Conservation (phyloP, 306 rosid genomes). For the Cicer cuneatum region DNA sequence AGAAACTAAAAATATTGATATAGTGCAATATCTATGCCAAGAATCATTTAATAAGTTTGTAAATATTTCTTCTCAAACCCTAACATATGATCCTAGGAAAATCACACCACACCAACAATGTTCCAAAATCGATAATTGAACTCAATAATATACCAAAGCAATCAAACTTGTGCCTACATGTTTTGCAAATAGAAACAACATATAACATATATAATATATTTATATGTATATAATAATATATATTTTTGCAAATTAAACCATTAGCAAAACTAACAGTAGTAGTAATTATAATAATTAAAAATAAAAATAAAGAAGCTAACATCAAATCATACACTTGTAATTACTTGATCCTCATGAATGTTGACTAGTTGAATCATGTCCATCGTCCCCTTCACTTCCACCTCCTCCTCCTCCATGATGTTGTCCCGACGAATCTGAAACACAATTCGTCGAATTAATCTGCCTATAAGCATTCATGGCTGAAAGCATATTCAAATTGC, state of each 20-base stretch:
- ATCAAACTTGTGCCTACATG: conserved; percentile 42
- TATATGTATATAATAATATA: conserved; percentile 40
- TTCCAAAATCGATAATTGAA: conserved; percentile 49
- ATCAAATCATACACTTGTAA: conserved; percentile 56
- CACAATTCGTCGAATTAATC: conserved; percentile 41
- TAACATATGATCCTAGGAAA: conserved; percentile 43
- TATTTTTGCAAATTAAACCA: conserved; percentile 29
- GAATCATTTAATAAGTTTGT: conserved; percentile 10
- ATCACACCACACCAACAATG: conserved; percentile 44
- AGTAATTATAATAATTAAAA: conserved; percentile 41
- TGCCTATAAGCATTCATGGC: conserved; percentile 74
- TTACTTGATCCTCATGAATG: conserved; percentile 52
- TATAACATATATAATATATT: conserved; percentile 46
- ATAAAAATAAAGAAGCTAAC: conserved; percentile 42
- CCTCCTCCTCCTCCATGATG: conserved; percentile 61
- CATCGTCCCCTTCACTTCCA: conserved; percentile 53
- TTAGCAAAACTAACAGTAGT: conserved; percentile 31
- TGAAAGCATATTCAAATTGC: conserved; percentile 75
- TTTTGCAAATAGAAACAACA: conserved; percentile 45
- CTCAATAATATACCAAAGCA: conserved; percentile 48
- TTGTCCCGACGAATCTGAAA: conserved; percentile 53
- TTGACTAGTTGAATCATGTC: conserved; percentile 57
- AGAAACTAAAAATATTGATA: conserved; percentile 11
- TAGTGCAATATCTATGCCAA: conserved; percentile 17
- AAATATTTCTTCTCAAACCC: conserved; percentile 53